Evolutionary conservation across 2,329 filamentous ascomycete genomes (phyloP).

Genomic region (Talaromyces amestolkiae): DNA sequence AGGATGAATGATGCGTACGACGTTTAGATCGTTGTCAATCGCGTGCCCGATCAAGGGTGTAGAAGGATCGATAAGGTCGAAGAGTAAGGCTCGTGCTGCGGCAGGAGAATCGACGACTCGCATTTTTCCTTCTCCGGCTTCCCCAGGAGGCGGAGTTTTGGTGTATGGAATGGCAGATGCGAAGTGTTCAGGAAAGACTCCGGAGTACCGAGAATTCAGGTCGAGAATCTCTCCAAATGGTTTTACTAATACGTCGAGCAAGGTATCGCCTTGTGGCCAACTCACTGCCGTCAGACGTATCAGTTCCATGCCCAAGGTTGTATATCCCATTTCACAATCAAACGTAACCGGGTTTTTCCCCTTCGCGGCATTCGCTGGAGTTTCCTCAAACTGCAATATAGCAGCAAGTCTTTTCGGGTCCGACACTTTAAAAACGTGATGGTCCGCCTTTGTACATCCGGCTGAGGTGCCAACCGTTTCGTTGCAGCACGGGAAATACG

Average conservation of each 20-base stretch:
- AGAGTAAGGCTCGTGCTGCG: constrained; percentile 72
- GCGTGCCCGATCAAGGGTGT: constrained; percentile 91
- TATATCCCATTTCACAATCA: constrained; percentile 98
- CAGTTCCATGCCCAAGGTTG: constrained; percentile 80
- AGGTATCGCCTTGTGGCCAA: constrained; percentile 72
- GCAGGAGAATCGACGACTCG: constrained; percentile 73
- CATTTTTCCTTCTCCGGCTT: constrained; percentile 42
- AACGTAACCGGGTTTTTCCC: constrained; percentile 64
- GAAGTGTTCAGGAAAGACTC: constrained; percentile 76
- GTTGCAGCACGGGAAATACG: constrained; percentile 75
- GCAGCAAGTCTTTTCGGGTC: constrained; percentile 73
- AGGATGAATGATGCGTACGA: constrained; percentile 77
- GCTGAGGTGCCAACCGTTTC: constrained; percentile 67
- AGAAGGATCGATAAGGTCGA: constrained; percentile 68
- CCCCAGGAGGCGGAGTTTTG: constrained; percentile 22
- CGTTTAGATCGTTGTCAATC: constrained; percentile 92
- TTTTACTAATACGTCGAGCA: constrained; percentile 82
- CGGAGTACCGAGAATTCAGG: constrained; percentile 88
- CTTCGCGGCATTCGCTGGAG: constrained; percentile 51
- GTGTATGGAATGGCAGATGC: constrained; percentile 62
- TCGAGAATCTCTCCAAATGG: constrained; percentile 83
- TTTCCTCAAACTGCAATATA: constrained; percentile 75
- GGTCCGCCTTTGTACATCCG: constrained; percentile 69
- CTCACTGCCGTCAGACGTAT: constrained; percentile 83
- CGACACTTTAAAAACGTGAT: constrained; percentile 84